These are phyloP conservation scores for Mycena vitilis DNA, from an alignment of 768 basidiomycete species.

Conservation along the genomic window DNA sequence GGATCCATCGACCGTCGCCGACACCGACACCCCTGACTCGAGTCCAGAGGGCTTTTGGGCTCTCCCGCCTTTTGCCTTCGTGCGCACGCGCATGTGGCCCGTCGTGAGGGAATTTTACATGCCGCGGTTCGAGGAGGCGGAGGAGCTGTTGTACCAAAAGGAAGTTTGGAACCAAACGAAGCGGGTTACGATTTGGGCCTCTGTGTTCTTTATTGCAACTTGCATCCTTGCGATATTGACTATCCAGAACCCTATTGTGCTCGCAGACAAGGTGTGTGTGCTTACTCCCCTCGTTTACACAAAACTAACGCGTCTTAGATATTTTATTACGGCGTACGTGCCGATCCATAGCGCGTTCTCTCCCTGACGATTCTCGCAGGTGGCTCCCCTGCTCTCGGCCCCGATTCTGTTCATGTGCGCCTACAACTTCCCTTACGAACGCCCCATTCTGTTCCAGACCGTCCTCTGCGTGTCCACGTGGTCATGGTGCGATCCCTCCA, in stretches of 20 bases:
- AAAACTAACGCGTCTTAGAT: constrained; percentile 41
- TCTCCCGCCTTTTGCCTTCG: constrained; percentile 16
- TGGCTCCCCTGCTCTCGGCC: constrained; percentile 60
- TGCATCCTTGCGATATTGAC: constrained; percentile 38
- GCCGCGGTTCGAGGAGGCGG: constrained; percentile 33
- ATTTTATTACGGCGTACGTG: constrained; percentile 54
- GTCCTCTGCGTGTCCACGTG: constrained; percentile 59
- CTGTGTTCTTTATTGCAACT: constrained; percentile 43
- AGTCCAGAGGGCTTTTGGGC: constrained; percentile 28
- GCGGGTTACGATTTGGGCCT: constrained; percentile 32
- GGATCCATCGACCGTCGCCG: constrained; percentile 25
- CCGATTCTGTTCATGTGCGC: constrained; percentile 61
- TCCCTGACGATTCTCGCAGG: constrained; percentile 38
- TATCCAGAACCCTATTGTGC: constrained; percentile 39
- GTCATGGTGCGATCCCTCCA: constrained; percentile 53
- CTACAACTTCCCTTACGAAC: constrained; percentile 63
- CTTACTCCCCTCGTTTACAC: neutral
- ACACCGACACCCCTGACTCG: constrained; percentile 4
- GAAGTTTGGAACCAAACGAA: constrained; percentile 38
- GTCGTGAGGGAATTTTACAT: constrained; percentile 29
- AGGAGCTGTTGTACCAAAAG: constrained; percentile 35
- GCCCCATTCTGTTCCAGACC: constrained; percentile 58
- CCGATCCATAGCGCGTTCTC: constrained; percentile 1
- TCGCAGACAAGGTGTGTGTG: constrained; percentile 39
- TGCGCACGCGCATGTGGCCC: constrained; percentile 21